Evolutionary conservation across 2,329 filamentous ascomycete species (phyloP).

Genomic region (Claviceps sp.): DNA sequence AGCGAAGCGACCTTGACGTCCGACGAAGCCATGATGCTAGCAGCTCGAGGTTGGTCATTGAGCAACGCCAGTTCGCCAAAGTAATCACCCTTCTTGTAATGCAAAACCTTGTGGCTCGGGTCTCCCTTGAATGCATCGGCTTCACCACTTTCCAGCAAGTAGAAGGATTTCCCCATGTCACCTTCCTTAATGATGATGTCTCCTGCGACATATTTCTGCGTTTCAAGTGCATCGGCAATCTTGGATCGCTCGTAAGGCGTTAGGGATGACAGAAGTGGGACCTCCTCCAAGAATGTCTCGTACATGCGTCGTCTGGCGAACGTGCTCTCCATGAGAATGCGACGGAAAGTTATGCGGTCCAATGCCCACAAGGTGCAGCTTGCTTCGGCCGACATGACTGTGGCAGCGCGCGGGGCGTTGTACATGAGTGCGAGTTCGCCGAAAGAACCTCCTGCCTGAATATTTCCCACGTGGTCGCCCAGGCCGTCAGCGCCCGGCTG

Average conservation of each 20-base stretch:
- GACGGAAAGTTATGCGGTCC: constrained; percentile 90
- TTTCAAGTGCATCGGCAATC: constrained; percentile 92
- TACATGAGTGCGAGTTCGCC: constrained; percentile 98
- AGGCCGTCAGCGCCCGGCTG: constrained; percentile 72
- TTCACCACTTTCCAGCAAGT: constrained; percentile 74
- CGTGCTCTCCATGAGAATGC: constrained; percentile 95
- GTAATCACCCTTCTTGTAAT: constrained; percentile 85
- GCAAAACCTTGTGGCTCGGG: constrained; percentile 54
- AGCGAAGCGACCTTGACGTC: constrained; percentile 89
- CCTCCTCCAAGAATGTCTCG: constrained; percentile 90
- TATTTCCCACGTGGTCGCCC: constrained; percentile 68
- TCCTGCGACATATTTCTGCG: constrained; percentile 68
- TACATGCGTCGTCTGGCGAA: constrained; percentile 95
- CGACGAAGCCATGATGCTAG: constrained; percentile 69
- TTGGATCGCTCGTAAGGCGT: constrained; percentile 92
- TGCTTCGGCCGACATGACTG: constrained; percentile 70
- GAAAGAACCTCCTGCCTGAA: constrained; percentile 83
- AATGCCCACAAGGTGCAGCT: constrained; percentile 82
- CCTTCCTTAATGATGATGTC: constrained; percentile 83
- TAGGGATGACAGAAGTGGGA: constrained; percentile 68
- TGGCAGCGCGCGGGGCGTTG: constrained; percentile 90
- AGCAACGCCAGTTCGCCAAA: constrained; percentile 91
- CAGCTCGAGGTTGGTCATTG: constrained; percentile 86
- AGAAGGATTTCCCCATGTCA: constrained; percentile 84
- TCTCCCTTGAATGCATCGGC: constrained; percentile 79